Evolutionary conservation across 108 stramenopile species (phyloP).

Genomic region (Craspedostauros australis): DNA sequence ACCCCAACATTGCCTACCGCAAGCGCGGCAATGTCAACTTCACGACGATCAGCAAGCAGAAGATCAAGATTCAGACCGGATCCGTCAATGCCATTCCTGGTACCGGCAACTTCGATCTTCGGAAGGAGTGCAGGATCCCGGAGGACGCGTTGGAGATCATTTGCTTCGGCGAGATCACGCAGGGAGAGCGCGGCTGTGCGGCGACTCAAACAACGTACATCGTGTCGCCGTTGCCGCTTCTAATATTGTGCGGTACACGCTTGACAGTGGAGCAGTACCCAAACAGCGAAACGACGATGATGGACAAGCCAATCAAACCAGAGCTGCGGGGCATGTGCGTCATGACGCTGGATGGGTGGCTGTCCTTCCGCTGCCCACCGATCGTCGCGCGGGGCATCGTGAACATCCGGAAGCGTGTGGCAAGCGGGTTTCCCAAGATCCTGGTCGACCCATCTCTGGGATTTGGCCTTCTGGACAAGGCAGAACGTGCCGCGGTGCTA

Average conservation of each 20-base stretch:
- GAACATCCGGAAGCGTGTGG: constrained; percentile 50
- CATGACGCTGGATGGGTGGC: constrained; percentile 65
- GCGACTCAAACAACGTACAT: constrained; percentile 61
- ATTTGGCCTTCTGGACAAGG: too few species aligned
- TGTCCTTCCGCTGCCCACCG: constrained; percentile 43
- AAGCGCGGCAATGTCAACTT: constrained; percentile 59
- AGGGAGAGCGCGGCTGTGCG: constrained; percentile 51
- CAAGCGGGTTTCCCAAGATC: constrained; percentile 41
- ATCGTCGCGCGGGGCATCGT: constrained; percentile 40
- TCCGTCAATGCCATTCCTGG: constrained; percentile 67
- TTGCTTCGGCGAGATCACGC: constrained; percentile 61
- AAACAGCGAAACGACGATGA: constrained; percentile 12
- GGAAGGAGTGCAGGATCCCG: constrained; percentile 51
- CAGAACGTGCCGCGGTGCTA: too few species aligned
- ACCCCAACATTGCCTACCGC: constrained; percentile 66
- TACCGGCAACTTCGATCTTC: constrained; percentile 32
- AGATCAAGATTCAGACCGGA: constrained; percentile 63
- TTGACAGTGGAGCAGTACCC: constrained; percentile 32
- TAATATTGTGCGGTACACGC: constrained; percentile 56
- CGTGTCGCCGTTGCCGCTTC: constrained; percentile 47
- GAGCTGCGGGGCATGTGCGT: too few species aligned
- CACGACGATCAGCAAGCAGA: constrained; percentile 60
- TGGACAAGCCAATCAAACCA: constrained; percentile 5
- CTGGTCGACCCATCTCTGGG: too few species aligned
- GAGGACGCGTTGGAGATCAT: constrained; percentile 60